Evolutionary conservation across 2,329 filamentous ascomycete species (phyloP).

Genomic region (Domatiomyces catenatus): DNA sequence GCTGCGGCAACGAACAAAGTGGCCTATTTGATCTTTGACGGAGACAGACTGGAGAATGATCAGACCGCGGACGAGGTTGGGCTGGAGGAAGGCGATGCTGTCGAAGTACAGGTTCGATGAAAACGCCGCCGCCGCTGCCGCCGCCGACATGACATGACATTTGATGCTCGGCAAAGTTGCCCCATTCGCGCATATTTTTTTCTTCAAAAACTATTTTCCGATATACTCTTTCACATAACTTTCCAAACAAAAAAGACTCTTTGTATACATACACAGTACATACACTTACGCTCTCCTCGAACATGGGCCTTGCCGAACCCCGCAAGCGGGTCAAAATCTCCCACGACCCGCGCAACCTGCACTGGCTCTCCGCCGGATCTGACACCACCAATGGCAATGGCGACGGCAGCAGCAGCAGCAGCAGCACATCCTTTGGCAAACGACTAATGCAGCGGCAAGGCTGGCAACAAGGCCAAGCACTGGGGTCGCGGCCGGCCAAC

Average conservation of each 20-base stretch:
- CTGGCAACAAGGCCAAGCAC: conserved; percentile 71
- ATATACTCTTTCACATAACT: conserved; percentile 33
- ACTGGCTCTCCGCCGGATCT: conserved; percentile 40
- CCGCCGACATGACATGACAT: too few relatives aligned
- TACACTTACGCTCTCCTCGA: neutral
- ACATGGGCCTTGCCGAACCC: neutral
- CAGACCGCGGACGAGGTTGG: conserved; percentile 50
- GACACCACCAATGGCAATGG: neutral
- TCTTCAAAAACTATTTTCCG: neutral
- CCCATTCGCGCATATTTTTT: neutral
- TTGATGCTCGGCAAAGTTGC: neutral
- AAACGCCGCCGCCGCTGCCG: too few relatives aligned
- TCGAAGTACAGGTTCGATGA: conserved; percentile 57
- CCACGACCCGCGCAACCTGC: conserved; percentile 87
- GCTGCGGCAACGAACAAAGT: conserved; percentile 31
- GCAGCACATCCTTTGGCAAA: conserved; percentile 71
- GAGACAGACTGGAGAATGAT: conserved; percentile 50
- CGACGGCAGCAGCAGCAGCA: conserved; percentile 44
- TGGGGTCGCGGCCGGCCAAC: conserved; percentile 61
- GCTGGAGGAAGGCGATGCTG: conserved; percentile 56
- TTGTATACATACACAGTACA: too few relatives aligned
- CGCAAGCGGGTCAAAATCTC: conserved; percentile 55
- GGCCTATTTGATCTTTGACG: conserved; percentile 57
- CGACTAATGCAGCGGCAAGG: conserved; percentile 77
- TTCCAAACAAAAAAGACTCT: too few relatives aligned